Evolutionary conservation across 2,329 filamentous ascomycete species (phyloP).

Genomic region (Alternaria solani): DNA sequence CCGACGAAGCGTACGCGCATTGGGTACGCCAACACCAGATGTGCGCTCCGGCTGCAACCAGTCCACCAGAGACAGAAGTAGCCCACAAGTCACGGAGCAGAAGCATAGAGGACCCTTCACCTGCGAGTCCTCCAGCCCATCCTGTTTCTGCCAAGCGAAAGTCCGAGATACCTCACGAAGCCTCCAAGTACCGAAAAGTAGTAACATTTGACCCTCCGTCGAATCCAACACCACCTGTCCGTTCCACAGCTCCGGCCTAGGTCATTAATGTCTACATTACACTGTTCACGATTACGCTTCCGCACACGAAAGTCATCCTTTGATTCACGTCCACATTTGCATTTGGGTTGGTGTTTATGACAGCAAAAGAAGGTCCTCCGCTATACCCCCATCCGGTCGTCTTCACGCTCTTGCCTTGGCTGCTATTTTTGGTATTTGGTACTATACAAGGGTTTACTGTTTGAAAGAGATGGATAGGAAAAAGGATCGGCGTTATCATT

Average conservation of each 20-base stretch:
- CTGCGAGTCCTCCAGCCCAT: constrained; percentile 4
- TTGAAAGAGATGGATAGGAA: constrained; percentile 12
- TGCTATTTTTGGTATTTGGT: constrained; percentile 1
- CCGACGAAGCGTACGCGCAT: constrained; percentile 25
- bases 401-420: constrained; percentile 7
- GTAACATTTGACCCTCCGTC: constrained; percentile 15
- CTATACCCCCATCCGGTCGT: constrained; percentile 30
- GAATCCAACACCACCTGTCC: constrained; percentile 24
- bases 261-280: constrained; percentile 2
- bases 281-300: constrained; percentile 9
- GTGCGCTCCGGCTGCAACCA: constrained; percentile 6
- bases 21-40: constrained; percentile 13
- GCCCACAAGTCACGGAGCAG: constrained; percentile 14
- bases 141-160: constrained; percentile 27
- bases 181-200: constrained; percentile 25
- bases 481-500: constrained; percentile 19
- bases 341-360: constrained; percentile 30
- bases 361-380: constrained; percentile 25
- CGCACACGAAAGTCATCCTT: constrained; percentile 12
- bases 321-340: constrained; percentile 26
- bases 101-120: background rate
- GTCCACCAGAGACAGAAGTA: constrained; percentile 10
- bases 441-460: constrained; percentile 1
- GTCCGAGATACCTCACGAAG: constrained; percentile 22
- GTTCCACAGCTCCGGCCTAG: constrained; percentile 23